These are phyloP conservation scores for Fraxinus dipetala DNA, from an alignment of 305 asterid genomes.

Conservation along the genomic window DNA sequence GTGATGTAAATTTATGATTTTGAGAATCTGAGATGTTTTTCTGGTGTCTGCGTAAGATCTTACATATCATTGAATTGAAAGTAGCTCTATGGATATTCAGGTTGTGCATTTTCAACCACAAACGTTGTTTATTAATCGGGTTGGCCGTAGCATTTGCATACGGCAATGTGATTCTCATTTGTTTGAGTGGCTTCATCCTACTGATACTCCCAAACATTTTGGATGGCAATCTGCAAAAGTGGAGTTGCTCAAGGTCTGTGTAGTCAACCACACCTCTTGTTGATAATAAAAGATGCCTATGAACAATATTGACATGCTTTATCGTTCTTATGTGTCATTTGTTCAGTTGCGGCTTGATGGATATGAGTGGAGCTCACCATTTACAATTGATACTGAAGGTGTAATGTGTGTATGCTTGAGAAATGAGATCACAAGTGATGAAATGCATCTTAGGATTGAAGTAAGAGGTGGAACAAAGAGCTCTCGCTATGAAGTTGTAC, in stretches of 20 bases:
- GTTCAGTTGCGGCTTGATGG: conserved; percentile 81
- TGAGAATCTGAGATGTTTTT: conserved; percentile 6
- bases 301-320: conserved; percentile 26
- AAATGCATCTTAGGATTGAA: conserved; percentile 58
- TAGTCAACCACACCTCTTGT: conserved; percentile 24
- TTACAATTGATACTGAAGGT: conserved; percentile 75
- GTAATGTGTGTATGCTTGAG: conserved; percentile 69
- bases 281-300: conserved; percentile 9
- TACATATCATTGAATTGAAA: conserved; percentile 13
- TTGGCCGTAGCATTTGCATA: conserved; percentile 73
- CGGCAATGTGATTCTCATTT: conserved; percentile 73
- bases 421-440: conserved; percentile 50
- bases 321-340: conserved; percentile 23
- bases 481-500: conserved; percentile 74
- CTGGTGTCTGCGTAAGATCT: not conserved
- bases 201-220: conserved; percentile 77
- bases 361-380: conserved; percentile 86
- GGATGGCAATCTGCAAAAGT: conserved; percentile 77
- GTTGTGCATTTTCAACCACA: conserved; percentile 97
- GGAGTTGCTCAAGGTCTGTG: conserved; percentile 78
- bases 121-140: conserved; percentile 73
- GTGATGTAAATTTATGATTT: not conserved
- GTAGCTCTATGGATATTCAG: conserved; percentile 42
- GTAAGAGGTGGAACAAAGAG: conserved; percentile 86
- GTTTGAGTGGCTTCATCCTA: conserved; percentile 76